Evolutionary conservation across 371 early-diverging fungal genomes (phyloP).

Genomic region (Dinochytrium kinnereticum): DNA sequence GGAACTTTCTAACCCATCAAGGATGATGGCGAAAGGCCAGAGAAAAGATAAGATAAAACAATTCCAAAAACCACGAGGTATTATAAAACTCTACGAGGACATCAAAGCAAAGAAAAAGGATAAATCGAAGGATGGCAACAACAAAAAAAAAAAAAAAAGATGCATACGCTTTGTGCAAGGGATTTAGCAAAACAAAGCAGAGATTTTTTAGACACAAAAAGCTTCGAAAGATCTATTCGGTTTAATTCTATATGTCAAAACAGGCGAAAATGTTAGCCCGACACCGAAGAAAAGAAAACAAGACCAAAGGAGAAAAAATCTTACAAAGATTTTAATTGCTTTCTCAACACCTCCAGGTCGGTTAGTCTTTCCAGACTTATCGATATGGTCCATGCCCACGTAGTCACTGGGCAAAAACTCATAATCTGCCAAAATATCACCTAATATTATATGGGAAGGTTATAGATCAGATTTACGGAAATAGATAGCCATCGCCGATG

Average conservation of each 20-base stretch:
- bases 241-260: no score
- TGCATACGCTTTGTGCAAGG: not conserved
- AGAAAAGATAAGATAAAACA: no score
- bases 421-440: slow-evolving; percentile 60
- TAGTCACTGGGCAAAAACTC: slow-evolving; percentile 60
- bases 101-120: not conserved
- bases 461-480: no score
- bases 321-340: slow-evolving; percentile 55
- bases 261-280: no score
- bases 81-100: no score
- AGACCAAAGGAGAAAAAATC: slow-evolving; percentile 3
- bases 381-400: slow-evolving; percentile 81
- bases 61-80: no score
- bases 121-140: not conserved
- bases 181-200: not conserved
- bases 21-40: no score
- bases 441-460: no score
- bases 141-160: not conserved
- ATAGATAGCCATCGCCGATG: not conserved
- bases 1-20: no score
- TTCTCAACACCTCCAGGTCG: slow-evolving; percentile 56
- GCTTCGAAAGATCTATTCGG: no score
- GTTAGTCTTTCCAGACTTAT: slow-evolving; percentile 58
- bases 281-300: not conserved
- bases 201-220: not conserved